phyloP scores from a whole-genome alignment of 805 yeast species.

The Kuraishia ogatae region DNA sequence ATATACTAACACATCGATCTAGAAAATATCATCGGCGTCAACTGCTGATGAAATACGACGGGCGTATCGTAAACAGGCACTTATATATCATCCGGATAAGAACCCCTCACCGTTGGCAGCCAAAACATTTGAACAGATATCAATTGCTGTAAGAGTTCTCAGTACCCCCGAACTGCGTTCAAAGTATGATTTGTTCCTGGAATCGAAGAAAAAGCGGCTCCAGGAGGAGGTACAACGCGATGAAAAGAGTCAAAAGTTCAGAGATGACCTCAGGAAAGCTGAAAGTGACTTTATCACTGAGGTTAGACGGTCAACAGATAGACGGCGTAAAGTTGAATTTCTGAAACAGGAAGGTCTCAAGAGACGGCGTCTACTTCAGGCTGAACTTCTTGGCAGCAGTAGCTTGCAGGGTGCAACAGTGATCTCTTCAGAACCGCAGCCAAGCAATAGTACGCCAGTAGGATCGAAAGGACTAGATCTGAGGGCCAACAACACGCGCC shows the following conservation, averaged over 20 bases:
- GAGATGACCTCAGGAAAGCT: conserved; percentile 19
- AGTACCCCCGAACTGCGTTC: conserved; percentile 9
- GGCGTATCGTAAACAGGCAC: conserved; percentile 22
- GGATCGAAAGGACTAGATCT: background rate
- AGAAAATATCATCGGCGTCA: background rate
- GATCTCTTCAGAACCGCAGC: background rate
- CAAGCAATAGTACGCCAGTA: background rate
- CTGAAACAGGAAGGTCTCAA: conserved; percentile 12
- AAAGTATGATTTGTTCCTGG: conserved; percentile 14
- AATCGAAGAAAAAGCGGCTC: background rate
- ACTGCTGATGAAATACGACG: conserved; percentile 13
- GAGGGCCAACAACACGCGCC: background rate
- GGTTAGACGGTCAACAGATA: background rate
- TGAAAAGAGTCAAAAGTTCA: conserved; percentile 10
- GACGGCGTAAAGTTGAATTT: conserved; percentile 10
- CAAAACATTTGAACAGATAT: conserved; percentile 18
- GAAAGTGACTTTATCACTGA: conserved; percentile 19
- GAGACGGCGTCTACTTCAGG: conserved; percentile 8
- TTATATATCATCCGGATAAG: conserved; percentile 26
- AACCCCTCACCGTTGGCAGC: conserved; percentile 18
- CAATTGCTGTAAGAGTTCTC: conserved; percentile 18
- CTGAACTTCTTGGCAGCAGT: conserved; percentile 1
- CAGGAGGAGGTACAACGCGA: conserved; percentile 5
- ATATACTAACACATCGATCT: background rate
- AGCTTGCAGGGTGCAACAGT: background rate